Percentiles rank a stretch among this genome's conserved stretches.
Evolutionary conservation across 352 stramenopile species (phyloP).

Genomic region (Pythium biforme): DNA sequence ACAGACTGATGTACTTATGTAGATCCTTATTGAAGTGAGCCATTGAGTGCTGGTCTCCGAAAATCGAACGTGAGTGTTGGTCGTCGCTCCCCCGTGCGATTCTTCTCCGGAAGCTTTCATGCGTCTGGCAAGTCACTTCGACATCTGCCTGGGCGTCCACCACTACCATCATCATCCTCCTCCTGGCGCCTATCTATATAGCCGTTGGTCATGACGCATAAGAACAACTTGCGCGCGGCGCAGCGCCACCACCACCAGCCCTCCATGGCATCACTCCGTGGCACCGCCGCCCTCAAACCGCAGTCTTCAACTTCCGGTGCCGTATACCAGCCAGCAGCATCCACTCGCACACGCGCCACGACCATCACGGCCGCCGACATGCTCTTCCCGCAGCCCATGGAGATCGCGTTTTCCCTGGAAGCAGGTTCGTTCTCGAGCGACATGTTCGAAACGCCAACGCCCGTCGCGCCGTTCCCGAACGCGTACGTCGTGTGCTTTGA

Average conservation of each 20-base stretch:
- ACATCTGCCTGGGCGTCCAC: background rate
- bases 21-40: slow-evolving; percentile 7
- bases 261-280: background rate
- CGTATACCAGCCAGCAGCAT: background rate
- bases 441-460: slow-evolving; percentile 10
- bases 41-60: slow-evolving; percentile 8
- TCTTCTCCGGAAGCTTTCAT: slow-evolving; percentile 7
- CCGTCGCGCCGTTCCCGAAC: slow-evolving; percentile 33
- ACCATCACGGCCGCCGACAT: slow-evolving; percentile 1
- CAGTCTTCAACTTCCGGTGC: slow-evolving; percentile 22
- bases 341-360: background rate
- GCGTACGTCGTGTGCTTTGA: slow-evolving; percentile 70
- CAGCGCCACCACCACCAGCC: background rate
- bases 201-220: slow-evolving; percentile 12
- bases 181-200: background rate
- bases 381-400: slow-evolving; percentile 28
- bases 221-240: slow-evolving; percentile 2
- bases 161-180: background rate
- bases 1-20: background rate
- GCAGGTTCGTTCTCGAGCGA: slow-evolving; percentile 25
- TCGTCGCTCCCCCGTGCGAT: slow-evolving; percentile 4
- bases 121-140: slow-evolving; percentile 2
- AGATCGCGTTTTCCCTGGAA: slow-evolving; percentile 28
- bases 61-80: slow-evolving; percentile 12
- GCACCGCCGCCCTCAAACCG: background rate